Percentiles rank a stretch among this genome's conserved stretches.
These are phyloP conservation scores for Candida orba DNA, from an alignment of 805 yeast genomes.

Conservation along the genomic window DNA sequence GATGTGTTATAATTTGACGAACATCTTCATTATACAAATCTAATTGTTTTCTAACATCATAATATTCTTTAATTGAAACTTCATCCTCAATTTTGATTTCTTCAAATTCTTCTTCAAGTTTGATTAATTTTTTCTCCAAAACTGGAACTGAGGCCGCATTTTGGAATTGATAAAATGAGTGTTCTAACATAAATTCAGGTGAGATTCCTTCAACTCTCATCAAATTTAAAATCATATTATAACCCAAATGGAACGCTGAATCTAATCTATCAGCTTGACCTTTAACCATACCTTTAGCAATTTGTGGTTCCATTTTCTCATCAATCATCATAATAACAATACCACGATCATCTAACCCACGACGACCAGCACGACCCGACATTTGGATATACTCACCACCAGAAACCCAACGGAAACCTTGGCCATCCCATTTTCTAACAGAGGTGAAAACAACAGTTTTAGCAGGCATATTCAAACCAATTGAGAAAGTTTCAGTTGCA, in stretches of 20 bases:
- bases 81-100: slow-evolving; percentile 65
- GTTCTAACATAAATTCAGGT: slow-evolving; percentile 93
- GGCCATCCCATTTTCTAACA: slow-evolving; percentile 98
- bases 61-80: slow-evolving; percentile 66
- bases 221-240: slow-evolving; percentile 92
- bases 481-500: slow-evolving; percentile 97
- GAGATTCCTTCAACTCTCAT: slow-evolving; percentile 98
- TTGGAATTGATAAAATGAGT: slow-evolving; percentile 93
- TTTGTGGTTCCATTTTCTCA: slow-evolving; percentile 98
- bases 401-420: slow-evolving; percentile 96
- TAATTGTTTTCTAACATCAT: slow-evolving; percentile 70
- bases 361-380: slow-evolving; percentile 99
- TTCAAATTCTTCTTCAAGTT: slow-evolving; percentile 42
- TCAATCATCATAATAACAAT: slow-evolving; percentile 99
- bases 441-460: slow-evolving; percentile 97
- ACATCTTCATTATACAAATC: slow-evolving; percentile 67
- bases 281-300: slow-evolving; percentile 98
- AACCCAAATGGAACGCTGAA: slow-evolving; percentile 95
- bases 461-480: slow-evolving; percentile 99
- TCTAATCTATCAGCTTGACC: slow-evolving; percentile 98
- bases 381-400: slow-evolving; percentile 99
- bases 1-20: slow-evolving; percentile 81
- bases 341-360: slow-evolving; percentile 99
- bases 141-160: slow-evolving; percentile 85
- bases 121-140: slow-evolving; percentile 60